A percentile compares a stretch with the other conserved stretches of the same genome.
phyloP scores from a whole-genome alignment of 2,329 filamentous ascomycete genomes.

The Pezicula radicicola region DNA sequence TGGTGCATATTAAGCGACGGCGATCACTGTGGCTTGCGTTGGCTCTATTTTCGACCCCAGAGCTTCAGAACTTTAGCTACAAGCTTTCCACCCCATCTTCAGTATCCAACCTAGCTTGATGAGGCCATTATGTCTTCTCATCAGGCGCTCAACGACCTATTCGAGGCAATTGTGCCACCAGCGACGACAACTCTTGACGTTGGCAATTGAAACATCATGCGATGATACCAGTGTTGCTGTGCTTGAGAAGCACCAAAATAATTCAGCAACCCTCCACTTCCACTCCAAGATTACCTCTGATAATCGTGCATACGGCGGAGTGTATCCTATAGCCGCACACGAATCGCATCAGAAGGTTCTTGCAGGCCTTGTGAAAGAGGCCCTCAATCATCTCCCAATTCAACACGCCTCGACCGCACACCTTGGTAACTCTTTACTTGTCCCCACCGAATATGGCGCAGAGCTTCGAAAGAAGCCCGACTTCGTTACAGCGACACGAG shows the following conservation, averaged over 20 bases:
- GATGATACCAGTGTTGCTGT: conserved; percentile 92
- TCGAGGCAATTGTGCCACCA: conserved; percentile 5
- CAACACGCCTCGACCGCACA: conserved; percentile 12
- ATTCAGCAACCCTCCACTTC: conserved; percentile 62
- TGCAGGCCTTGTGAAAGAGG: conserved; percentile 62
- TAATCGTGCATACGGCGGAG: conserved; percentile 70
- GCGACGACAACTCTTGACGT: conserved; percentile 44
- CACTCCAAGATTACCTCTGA: conserved; percentile 81
- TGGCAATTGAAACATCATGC: conserved; percentile 83
- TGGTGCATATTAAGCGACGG: background rate
- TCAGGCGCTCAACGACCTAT: conserved; percentile 14
- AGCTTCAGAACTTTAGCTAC: background rate
- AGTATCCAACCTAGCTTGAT: conserved; percentile 21
- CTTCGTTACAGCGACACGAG: conserved; percentile 85
- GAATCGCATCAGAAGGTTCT: conserved; percentile 72
- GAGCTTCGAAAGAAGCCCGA: conserved; percentile 56
- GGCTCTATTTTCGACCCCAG: conserved; percentile 1
- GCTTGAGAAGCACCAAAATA: conserved; percentile 52
- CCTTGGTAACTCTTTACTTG: conserved; percentile 7
- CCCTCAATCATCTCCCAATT: conserved; percentile 50
- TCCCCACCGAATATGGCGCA: conserved; percentile 15
- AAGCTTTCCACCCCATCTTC: background rate
- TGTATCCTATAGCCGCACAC: conserved; percentile 75
- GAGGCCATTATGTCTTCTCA: conserved; percentile 22
- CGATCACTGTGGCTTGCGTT: background rate